Evolutionary conservation across 2,329 filamentous ascomycete species (phyloP), one percentile per base, ranked within the genome.

Genomic region (Trichoderma atrobrunneum): DNA sequence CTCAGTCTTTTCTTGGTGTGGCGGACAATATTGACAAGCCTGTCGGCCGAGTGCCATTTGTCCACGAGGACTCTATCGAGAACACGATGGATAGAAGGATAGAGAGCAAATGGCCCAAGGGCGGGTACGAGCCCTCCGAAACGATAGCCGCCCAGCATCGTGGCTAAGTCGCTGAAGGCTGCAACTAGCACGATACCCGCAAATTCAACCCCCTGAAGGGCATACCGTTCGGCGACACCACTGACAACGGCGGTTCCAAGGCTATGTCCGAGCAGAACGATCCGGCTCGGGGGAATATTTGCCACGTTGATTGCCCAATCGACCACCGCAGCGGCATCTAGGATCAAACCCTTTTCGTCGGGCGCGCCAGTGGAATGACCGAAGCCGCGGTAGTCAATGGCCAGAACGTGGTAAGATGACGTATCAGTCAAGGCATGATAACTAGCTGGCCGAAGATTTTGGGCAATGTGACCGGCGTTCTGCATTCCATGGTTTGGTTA

Each of bases 311-410:
- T 85, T 11, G 92, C 89, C 84, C 92, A 97, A 73, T 94, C 87
- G 3, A 97, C 85, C 3, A 93, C 83, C 0, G 93, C 86, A 4
- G 92, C 85, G 18, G 91, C 93, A 79, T 98, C 95, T 5, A 88
- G 89, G 70, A 97, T 93, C 8, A 98, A 83, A 0, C 95, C 95
- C 43, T 87, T 83, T 82, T 98, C 95, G 0, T 90, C 91, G 0
- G 95, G 95, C 5, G 82, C 83, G n/a, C 95, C 94, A 0, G 91
- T 93, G 10, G 93, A 96, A 51, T 89, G 87, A 1, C 94, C 95
- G 76, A 93, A 98, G 7, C 95, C 95, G 21, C 95, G 92, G 81
- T 98, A 98, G 84, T 97, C 94, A 77, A 97, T 90, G 51, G 93
- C 89, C n/a, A 98, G 85, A 59, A 97, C 88, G 78, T 98, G 95